Percentiles rank a stretch among this genome's conserved stretches.
phyloP scores from a whole-genome alignment of 306 rosid genomes.

The Dicorynia guianensis region DNA sequence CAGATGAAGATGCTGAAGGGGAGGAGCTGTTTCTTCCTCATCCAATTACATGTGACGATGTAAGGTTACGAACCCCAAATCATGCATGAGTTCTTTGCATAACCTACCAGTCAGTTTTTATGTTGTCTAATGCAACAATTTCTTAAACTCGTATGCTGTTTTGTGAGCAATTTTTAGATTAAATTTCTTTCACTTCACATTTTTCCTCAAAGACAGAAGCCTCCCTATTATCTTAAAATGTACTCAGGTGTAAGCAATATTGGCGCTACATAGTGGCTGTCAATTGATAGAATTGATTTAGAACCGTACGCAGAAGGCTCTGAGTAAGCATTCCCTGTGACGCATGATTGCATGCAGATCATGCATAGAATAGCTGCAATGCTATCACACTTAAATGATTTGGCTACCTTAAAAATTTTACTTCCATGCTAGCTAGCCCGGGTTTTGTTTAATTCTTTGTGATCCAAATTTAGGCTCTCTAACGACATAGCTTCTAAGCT shows the following conservation, averaged over 20 bases:
- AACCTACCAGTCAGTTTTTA: neutral
- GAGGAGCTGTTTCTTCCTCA: constrained; percentile 68
- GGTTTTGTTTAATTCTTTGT: neutral
- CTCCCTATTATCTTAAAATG: too few relatives aligned
- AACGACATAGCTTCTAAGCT: constrained; percentile 26
- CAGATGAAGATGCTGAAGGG: constrained; percentile 75
- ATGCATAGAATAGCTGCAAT: neutral
- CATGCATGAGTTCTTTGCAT: constrained; percentile 25
- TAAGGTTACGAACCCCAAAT: constrained; percentile 49
- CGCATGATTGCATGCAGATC: neutral
- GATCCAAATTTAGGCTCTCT: neutral
- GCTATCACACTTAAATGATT: neutral
- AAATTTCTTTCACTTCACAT: too few relatives aligned
- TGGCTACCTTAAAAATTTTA: neutral
- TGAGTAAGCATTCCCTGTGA: neutral
- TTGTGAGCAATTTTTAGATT: too few relatives aligned
- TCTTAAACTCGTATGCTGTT: constrained; percentile 1
- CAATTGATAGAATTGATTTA: neutral
- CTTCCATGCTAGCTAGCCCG: neutral
- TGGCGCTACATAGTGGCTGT: neutral
- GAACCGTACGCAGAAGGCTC: neutral
- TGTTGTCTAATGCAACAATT: neutral
- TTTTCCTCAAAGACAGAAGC: too few relatives aligned
- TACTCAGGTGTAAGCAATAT: neutral
- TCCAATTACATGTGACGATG: constrained; percentile 44